Evolutionary conservation across 225 moss, liverwort and hornwort species (phyloP).

Genomic region (Antitrichia curtipendula): DNA sequence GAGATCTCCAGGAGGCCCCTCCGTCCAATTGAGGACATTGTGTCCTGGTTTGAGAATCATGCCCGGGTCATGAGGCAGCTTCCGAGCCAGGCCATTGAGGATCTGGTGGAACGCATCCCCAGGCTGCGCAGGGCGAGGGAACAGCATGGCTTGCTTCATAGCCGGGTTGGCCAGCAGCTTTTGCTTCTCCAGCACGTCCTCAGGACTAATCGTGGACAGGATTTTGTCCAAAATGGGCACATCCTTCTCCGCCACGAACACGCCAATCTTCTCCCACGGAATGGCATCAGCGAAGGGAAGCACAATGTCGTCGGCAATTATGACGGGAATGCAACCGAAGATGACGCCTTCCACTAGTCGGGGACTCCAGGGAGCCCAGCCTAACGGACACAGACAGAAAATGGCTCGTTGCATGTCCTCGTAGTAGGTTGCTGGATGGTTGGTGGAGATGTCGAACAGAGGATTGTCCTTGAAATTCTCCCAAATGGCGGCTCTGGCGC

Average conservation of each 20-base stretch:
- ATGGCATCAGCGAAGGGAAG: slow-evolving; percentile 94
- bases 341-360: slow-evolving; percentile 95
- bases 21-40: slow-evolving; percentile 60
- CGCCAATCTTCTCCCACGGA: slow-evolving; percentile 88
- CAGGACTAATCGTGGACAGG: slow-evolving; percentile 45
- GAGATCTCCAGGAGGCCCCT: slow-evolving; percentile 66
- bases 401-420: slow-evolving; percentile 98
- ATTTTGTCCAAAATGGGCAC: slow-evolving; percentile 70
- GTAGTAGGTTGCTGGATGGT: slow-evolving; percentile 89
- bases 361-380: slow-evolving; percentile 99
- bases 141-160: slow-evolving; percentile 99
- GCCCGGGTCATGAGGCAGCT: slow-evolving; percentile 57
- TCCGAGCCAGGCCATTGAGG: slow-evolving; percentile 74
- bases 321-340: slow-evolving; percentile 96
- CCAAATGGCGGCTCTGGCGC: slow-evolving; percentile 88
- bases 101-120: slow-evolving; percentile 97
- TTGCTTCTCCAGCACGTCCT: slow-evolving; percentile 79
- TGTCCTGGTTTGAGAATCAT: slow-evolving; percentile 31
- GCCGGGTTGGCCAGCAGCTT: slow-evolving; percentile 75
- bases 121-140: slow-evolving; percentile 67
- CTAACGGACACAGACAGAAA: slow-evolving; percentile 84
- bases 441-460: slow-evolving; percentile 79
- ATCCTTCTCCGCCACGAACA: slow-evolving; percentile 87
- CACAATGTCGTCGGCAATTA: slow-evolving; percentile 90
- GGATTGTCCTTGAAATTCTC: slow-evolving; percentile 97